Evolutionary conservation across 306 rosid species (phyloP).

Genomic region (Trifolium pratense): DNA sequence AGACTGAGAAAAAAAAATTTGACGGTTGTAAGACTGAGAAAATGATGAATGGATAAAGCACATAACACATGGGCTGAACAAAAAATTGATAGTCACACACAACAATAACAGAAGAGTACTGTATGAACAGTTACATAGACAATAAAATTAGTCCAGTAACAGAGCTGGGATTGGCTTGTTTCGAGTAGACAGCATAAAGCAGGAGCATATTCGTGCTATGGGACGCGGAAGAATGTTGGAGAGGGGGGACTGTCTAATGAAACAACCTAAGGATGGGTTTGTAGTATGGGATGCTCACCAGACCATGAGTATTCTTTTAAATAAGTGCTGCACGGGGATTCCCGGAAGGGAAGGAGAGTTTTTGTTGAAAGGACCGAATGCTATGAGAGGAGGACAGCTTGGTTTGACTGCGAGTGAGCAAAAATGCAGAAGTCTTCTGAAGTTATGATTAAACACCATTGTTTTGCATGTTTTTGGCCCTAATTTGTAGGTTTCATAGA

Average conservation of each 20-base stretch:
- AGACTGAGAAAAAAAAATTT: slow-evolving; percentile 13
- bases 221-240: neutral
- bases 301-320: neutral
- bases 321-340: neutral
- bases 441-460: neutral
- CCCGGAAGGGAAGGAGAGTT: neutral
- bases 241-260: neutral
- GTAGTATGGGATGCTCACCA: neutral
- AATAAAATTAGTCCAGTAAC: neutral
- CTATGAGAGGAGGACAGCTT: neutral
- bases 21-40: slow-evolving; percentile 7
- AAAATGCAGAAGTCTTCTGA: neutral
- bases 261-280: neutral
- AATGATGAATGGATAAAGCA: neutral
- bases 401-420: neutral
- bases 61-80: neutral
- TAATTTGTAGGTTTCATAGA: neutral
- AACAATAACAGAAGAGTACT: neutral
- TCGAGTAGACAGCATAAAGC: neutral
- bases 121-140: neutral
- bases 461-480: neutral
- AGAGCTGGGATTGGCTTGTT: neutral
- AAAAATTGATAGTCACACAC: neutral
- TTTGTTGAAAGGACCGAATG: neutral
- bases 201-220: neutral